These are phyloP conservation scores for Volvox reticuliferus DNA, from an alignment of 139 green algal genomes.

Conservation along the genomic window DNA sequence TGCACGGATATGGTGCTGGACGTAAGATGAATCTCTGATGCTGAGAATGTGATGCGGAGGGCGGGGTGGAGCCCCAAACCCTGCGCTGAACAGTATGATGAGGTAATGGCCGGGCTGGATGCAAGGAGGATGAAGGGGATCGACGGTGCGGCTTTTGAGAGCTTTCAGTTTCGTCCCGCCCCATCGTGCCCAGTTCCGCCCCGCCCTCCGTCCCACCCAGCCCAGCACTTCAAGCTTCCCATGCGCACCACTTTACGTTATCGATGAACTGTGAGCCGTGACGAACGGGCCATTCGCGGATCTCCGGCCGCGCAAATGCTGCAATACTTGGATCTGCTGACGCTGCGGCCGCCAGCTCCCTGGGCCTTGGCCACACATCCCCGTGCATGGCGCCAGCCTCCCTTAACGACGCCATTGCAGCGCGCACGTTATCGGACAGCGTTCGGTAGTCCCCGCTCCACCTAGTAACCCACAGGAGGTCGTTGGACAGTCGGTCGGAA, in stretches of 20 bases:
- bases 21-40: no score
- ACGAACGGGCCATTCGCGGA: conserved; percentile 15
- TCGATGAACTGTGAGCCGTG: conserved; percentile 25
- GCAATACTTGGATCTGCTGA: not conserved
- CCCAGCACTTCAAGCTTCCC: no score
- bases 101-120: no score
- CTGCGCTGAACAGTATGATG: no score
- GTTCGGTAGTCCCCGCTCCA: not conserved
- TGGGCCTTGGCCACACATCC: conserved; percentile 6
- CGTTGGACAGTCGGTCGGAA: no score
- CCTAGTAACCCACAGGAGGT: not conserved
- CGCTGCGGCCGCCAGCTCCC: not conserved
- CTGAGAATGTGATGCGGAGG: no score
- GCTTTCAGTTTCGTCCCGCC: no score
- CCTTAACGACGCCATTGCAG: not conserved
- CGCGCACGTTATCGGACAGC: not conserved
- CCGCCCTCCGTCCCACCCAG: no score
- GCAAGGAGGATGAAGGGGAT: no score
- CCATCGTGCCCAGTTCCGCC: no score
- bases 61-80: no score
- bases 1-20: not conserved
- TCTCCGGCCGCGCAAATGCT: not conserved
- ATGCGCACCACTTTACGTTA: conserved; percentile 6
- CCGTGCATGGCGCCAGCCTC: conserved; percentile 3
- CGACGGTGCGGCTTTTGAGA: no score